phyloP scores from a whole-genome alignment of 2,329 filamentous ascomycete genomes.

The Calonectria hawksworthii region DNA sequence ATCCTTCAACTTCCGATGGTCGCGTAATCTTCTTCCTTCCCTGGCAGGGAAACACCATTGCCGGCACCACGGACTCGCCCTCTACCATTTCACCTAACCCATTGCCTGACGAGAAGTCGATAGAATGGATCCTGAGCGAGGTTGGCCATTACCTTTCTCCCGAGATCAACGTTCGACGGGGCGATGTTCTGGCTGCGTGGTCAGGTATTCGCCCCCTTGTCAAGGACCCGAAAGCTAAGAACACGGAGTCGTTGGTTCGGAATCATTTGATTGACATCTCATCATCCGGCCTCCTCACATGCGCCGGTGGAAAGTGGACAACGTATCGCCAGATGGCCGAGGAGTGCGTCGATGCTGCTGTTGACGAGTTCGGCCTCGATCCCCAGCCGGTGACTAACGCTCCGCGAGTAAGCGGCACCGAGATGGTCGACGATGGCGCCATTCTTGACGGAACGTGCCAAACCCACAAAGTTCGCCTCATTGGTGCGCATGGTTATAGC shows the following conservation, averaged over 20 bases:
- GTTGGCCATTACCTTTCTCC: conserved; percentile 86
- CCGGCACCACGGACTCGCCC: conserved; percentile 87
- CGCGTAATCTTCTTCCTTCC: conserved; percentile 94
- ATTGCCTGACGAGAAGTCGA: conserved; percentile 84
- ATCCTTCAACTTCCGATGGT: conserved; percentile 88
- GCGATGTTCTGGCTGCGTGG: conserved; percentile 92
- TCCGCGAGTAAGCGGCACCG: conserved; percentile 78
- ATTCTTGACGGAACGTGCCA: conserved; percentile 78
- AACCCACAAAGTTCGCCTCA: conserved; percentile 84
- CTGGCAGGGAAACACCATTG: conserved; percentile 94
- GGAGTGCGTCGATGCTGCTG: conserved; percentile 86
- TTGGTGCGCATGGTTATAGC: conserved; percentile 89
- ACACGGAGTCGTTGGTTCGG: conserved; percentile 88
- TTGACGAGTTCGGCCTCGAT: conserved; percentile 76
- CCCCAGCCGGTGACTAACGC: conserved; percentile 70
- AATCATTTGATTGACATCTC: conserved; percentile 88
- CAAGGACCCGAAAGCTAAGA: conserved; percentile 86
- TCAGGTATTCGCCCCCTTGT: conserved; percentile 89
- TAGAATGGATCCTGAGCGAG: conserved; percentile 89
- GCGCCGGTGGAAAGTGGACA: conserved; percentile 92
- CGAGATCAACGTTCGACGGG: conserved; percentile 86
- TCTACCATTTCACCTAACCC: conserved; percentile 81
- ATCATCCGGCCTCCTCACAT: conserved; percentile 84
- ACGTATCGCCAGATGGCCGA: conserved; percentile 95
- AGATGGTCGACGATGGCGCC: conserved; percentile 78